Evolutionary conservation across 495 filamentous ascomycete genomes (phyloP), one percentile per base, ranked within the genome.

Genomic region (Lindgomyces ingoldianus): DNA sequence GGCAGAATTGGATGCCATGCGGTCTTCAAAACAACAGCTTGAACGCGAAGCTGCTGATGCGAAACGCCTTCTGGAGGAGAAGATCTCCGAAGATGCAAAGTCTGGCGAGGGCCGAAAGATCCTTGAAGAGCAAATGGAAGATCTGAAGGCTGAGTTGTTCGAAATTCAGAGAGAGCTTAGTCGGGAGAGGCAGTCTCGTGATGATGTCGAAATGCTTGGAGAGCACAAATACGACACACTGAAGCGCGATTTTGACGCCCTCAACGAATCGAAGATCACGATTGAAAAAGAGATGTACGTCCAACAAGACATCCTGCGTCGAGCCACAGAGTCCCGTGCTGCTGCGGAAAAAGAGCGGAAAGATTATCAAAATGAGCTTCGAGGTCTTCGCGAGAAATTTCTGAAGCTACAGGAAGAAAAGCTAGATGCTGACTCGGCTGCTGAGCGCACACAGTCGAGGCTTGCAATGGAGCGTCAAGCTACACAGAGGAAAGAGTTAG

Each of bases 261-360:
- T 98, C 14, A 96, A 96, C 65, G 91, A 96, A 39, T 88, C 93
- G 4, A 98, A 98, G 75, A 96, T 97, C 68, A 94, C 83, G 41
- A 97, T 98, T 57, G 94, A 98, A 74, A 97, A 96, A 75, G 95
- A 98, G 74, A 91, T 98, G 76, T 98, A 97, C 73, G 86, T 89
- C n/a, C 94, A 98, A 69, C 93, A 97, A 74, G 94, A 98, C 72
- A 89, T 89, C 14, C 84, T 97, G 47, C 89, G 94, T 21, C 89
- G 94, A 19, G 89, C 93, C 9, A 89, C 89, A 42, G 91, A 96
- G 75, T 88, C 87, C 27, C 84, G 91, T 11, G 77, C 87, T 10
- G 80, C 83, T 19, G 90, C 89, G 3, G 95, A 98, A 70, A 83
- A 87, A 49, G 90, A 94, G 59, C 91, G 92, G 1, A 93, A 96